A percentile compares a stretch with the other conserved stretches of the same genome.
These are phyloP conservation scores for Chytridium lagenaria DNA, from an alignment of 371 early-diverging fungal genomes.

Conservation along the genomic window DNA sequence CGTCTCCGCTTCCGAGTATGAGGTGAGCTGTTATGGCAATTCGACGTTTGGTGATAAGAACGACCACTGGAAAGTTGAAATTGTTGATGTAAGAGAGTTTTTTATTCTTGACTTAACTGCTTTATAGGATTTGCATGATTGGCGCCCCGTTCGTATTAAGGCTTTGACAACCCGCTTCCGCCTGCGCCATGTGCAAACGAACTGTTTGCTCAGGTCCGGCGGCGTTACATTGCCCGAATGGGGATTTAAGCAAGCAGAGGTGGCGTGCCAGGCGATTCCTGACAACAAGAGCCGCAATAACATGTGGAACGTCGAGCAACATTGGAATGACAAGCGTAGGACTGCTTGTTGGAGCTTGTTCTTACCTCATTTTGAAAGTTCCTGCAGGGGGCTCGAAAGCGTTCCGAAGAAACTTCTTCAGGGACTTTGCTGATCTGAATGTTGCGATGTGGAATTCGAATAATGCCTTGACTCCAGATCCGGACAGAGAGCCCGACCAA, in stretches of 20 bases:
- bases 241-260: conserved; percentile 98
- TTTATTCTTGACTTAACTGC: not conserved
- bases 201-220: conserved; percentile 81
- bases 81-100: conserved; percentile 67
- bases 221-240: conserved; percentile 91
- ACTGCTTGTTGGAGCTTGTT: not conserved
- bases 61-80: conserved; percentile 91
- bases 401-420: conserved; percentile 78
- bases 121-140: conserved; percentile 35
- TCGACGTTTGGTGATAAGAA: conserved; percentile 74
- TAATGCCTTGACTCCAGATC: conserved; percentile 96
- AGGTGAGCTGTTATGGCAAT: conserved; percentile 86
- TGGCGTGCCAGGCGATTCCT: conserved; percentile 80
- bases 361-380: conserved; percentile 49
- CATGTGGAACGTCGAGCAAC: conserved; percentile 97
- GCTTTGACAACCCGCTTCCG: conserved; percentile 90
- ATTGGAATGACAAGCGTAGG: conserved; percentile 73
- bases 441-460: conserved; percentile 97
- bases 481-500: conserved; percentile 87
- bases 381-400: conserved; percentile 62
- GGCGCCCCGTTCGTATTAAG: conserved; percentile 55
- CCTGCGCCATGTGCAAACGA: conserved; percentile 76
- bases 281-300: conserved; percentile 64
- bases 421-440: conserved; percentile 92
- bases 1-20: conserved; percentile 80